Conservation (phyloP, 2,329 filamentous ascomycete species). For the Diaporthe sp. region DNA sequence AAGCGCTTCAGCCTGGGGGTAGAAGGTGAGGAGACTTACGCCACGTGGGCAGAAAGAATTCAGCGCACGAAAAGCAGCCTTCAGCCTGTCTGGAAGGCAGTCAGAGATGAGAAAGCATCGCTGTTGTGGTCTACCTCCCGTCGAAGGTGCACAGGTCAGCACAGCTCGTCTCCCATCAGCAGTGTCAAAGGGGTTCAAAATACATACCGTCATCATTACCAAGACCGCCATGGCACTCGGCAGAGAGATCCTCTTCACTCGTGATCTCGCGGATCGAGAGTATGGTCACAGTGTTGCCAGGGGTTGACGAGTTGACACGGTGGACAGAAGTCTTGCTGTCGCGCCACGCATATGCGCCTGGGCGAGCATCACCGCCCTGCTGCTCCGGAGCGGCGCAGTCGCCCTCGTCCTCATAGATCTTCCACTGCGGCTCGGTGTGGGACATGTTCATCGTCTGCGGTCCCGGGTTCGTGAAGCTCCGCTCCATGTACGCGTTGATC, state of each 20-base stretch:
- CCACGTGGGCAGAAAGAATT: conserved; percentile 4
- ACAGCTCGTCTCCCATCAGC: background rate
- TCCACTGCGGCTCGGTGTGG: conserved; percentile 18
- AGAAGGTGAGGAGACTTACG: conserved; percentile 7
- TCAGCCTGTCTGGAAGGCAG: conserved; percentile 24
- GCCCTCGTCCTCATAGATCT: conserved; percentile 33
- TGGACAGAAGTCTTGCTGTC: conserved; percentile 31
- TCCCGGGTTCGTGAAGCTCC: background rate
- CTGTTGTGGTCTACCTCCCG: background rate
- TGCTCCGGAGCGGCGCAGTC: background rate
- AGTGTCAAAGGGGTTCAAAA: background rate
- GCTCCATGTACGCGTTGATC: conserved; percentile 5
- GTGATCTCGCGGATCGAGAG: conserved; percentile 33
- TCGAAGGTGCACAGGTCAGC: background rate
- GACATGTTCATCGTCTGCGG: background rate
- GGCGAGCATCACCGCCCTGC: background rate
- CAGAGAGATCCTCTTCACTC: conserved; percentile 22
- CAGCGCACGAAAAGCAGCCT: background rate
- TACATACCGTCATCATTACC: conserved; percentile 17
- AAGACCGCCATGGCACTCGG: background rate
- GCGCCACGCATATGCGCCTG: conserved; percentile 8
- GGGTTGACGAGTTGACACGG: background rate
- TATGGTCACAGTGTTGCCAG: conserved; percentile 26
- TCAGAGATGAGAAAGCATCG: conserved; percentile 11
- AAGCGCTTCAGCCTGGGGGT: background rate